Percentiles rank a stretch among this genome's conserved stretches.
These are phyloP conservation scores for Leccinum aurantiacum DNA, from an alignment of 768 basidiomycete genomes.

Conservation along the genomic window DNA sequence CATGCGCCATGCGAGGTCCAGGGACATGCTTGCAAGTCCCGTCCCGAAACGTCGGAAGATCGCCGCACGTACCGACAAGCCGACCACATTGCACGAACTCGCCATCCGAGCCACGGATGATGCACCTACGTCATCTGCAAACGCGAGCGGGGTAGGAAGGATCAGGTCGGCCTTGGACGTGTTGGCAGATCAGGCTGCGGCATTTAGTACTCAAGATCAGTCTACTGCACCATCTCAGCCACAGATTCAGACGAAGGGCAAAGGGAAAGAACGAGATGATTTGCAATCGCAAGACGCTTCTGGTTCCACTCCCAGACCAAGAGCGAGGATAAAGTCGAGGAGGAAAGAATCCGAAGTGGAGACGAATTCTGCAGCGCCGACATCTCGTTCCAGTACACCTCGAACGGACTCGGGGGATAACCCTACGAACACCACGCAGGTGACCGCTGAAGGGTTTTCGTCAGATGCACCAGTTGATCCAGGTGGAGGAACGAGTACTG, in stretches of 20 bases:
- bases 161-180: constrained; percentile 65
- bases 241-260: constrained; percentile 13
- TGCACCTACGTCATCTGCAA: background rate
- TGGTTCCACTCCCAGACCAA: constrained; percentile 4
- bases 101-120: constrained; percentile 1
- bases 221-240: background rate
- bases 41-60: constrained; percentile 40
- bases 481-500: constrained; percentile 13
- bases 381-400: constrained; percentile 19
- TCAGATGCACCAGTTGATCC: constrained; percentile 23
- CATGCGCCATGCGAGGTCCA: constrained; percentile 31
- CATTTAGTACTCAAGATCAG: constrained; percentile 42
- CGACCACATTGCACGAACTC: constrained; percentile 7
- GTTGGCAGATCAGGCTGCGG: constrained; percentile 71
- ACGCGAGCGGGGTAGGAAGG: constrained; percentile 17
- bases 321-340: constrained; percentile 11
- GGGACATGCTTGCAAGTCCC: constrained; percentile 35
- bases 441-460: background rate
- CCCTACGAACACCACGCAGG: background rate
- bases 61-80: constrained; percentile 10
- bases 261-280: constrained; percentile 22
- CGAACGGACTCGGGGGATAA: constrained; percentile 13
- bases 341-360: constrained; percentile 9
- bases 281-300: constrained; percentile 5
- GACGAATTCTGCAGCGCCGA: constrained; percentile 2